Evolutionary conservation across 129 eudicot genomes (phyloP), one percentile per base, ranked within the genome.

Genomic region (Pseudognaphalium luteoalbum): DNA sequence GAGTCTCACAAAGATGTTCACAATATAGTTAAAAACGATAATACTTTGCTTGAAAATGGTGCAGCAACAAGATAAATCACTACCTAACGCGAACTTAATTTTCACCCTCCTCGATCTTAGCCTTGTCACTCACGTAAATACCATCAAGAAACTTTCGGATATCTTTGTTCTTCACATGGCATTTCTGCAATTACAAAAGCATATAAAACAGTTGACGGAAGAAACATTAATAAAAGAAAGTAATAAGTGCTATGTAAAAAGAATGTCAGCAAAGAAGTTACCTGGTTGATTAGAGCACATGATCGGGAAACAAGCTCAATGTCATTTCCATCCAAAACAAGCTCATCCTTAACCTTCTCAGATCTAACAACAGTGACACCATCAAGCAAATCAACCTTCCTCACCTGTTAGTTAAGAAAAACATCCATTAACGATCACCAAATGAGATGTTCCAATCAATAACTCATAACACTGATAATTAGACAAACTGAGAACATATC

Each of bases 271-370:
- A 1, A 44, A 17, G 1, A 5, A 15, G 6, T 4, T 82, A 92
- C 98, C 86, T 92, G 98, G 85, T 90, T 92, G 3, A 92, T 92
- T 58, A 92, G 58, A 44, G 98, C 98, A 80, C 87, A 83, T 41
- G 98, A 92, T 12, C 98, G 72, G 22, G 98, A 92, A 72, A 92
- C 98, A 66, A 92, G 94, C 44, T 92, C 96, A 78, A 92, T 90
- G 83, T 90, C 98, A 78, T 88, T 92, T 22, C 98, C 96, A 65
- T 92, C 96, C 75, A 92, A 79, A 22, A 92, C 83, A 34, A 92
- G 82, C 35, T 92, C 96, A 81, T 90, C 96, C 86, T 92, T 92
- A 8, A 92, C 98, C 86, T 92, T 92, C 72, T 92, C 98, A 9
- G 94, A 92, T 73, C 98, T 77, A 17, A 87, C 81, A 60, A 89